These are phyloP conservation scores for Brasilioporus rufonigricans DNA, from an alignment of 768 basidiomycete species.

Conservation along the genomic window DNA sequence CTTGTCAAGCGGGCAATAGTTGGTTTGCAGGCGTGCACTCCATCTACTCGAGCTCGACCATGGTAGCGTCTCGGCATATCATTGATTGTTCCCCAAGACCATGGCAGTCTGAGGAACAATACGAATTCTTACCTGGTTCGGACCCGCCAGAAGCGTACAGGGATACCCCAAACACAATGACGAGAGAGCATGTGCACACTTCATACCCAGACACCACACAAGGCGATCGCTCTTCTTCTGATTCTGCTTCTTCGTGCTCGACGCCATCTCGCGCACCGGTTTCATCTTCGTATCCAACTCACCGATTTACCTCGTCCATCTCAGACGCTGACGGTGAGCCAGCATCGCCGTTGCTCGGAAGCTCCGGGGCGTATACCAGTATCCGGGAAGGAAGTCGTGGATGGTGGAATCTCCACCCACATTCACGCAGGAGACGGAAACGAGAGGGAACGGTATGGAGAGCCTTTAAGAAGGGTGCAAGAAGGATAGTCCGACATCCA, in stretches of 20 bases:
- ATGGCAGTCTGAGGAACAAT: conserved; percentile 32
- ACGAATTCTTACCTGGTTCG: conserved; percentile 44
- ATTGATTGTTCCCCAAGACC: conserved; percentile 10
- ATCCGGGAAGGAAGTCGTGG: conserved; percentile 46
- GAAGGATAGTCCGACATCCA: conserved; percentile 63
- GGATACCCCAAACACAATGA: conserved; percentile 7
- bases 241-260: conserved; percentile 31
- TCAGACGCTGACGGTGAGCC: conserved; percentile 67
- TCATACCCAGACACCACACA: conserved; percentile 28
- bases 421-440: conserved; percentile 50
- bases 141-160: conserved; percentile 41
- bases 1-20: background rate
- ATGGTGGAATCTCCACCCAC: conserved; percentile 51
- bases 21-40: background rate
- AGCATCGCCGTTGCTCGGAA: conserved; percentile 43
- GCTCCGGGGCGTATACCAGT: conserved; percentile 28
- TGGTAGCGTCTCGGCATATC: conserved; percentile 16
- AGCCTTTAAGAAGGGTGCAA: conserved; percentile 51
- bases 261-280: conserved; percentile 63
- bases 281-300: conserved; percentile 50
- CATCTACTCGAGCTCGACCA: background rate
- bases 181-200: conserved; percentile 8
- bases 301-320: conserved; percentile 49
- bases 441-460: conserved; percentile 48
- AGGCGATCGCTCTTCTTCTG: conserved; percentile 24